Base-by-base conservation (phyloP, 768 basidiomycete species). In the Kwoniella botswanensis region DNA sequence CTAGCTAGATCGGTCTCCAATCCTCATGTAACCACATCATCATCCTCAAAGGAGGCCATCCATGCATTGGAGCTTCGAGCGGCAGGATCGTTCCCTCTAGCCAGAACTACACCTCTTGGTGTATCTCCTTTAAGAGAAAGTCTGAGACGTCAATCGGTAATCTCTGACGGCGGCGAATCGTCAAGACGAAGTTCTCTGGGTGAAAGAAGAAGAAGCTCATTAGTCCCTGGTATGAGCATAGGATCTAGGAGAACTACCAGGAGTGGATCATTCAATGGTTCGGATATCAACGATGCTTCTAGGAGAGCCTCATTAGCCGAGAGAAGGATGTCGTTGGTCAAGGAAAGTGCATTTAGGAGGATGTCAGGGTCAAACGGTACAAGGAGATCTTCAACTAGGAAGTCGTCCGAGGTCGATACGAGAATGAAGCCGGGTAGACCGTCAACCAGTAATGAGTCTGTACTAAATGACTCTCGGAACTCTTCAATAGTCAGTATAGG, bases 401-500 rank as follows among this genome's bases (percentile, higher is more conserved):
- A 50, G 13, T 52, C 50, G 0, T 62, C 59, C 17, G 15, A 59
- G 24, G 46, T 4, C 2, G 12, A 6, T 17, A 26, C 13, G 17
- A 21, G 65, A n/a, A 46, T 0, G 22, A 41, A 35, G 0, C 46
- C 60, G 1, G 1, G 35, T 35, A 41, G 59, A 18, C 22, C 42
- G 1, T 58, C 71, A 18, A 55, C 71, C n/a, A 50, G 17, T 11
- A 65, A 1, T 2, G 18, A 41, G 13, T 26, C 12, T 22, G 6
- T 15, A n/a, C 35, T 74, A n/a, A 70, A 74, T 5, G 75, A 77
- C 0, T 35, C 35, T 7, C 35, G 35, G 35, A 35, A 35, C 54
- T 77, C 74, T 26, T 76, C 74, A 6, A 64, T 74, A n/a, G 74
- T 76, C 69, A 78, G 79, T 66, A 73, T 78, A 15, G 58, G 68